Percentiles rank a stretch among this genome's conserved stretches.
Evolutionary conservation across 306 rosid genomes (phyloP).

Genomic region (Macrotyloma uniflorum): DNA sequence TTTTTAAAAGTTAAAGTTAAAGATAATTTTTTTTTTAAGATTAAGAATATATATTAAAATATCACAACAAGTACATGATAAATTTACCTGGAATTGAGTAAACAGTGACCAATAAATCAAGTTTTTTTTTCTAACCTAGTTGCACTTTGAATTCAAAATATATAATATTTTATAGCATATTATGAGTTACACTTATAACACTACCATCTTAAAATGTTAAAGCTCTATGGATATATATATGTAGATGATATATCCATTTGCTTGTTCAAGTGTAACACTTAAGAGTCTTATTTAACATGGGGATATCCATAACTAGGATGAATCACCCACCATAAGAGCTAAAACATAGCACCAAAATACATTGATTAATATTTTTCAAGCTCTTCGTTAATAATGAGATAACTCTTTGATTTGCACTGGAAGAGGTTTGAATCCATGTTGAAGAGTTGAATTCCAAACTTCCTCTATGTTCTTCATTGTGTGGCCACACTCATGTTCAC

Average conservation of each 20-base stretch:
- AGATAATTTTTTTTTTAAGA: no score
- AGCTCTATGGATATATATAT: not conserved
- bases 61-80: not conserved
- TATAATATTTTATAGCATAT: not conserved
- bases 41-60: no score
- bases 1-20: no score
- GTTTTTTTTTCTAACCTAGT: not conserved
- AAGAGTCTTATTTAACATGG: not conserved
- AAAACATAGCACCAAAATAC: not conserved
- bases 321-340: not conserved
- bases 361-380: not conserved
- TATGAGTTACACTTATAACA: not conserved
- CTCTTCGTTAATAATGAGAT: not conserved
- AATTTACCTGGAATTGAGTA: no score
- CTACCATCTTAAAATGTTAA: not conserved
- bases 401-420: not conserved
- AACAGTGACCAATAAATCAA: not conserved
- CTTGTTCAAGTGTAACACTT: not conserved
- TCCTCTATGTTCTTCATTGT: conserved; percentile 48
- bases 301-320: not conserved
- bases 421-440: conserved; percentile 72
- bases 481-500: conserved; percentile 64
- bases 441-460: conserved; percentile 72
- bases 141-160: not conserved
- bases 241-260: not conserved